phyloP scores from a whole-genome alignment of 495 filamentous ascomycete genomes.

The Tuber aestivum region DNA sequence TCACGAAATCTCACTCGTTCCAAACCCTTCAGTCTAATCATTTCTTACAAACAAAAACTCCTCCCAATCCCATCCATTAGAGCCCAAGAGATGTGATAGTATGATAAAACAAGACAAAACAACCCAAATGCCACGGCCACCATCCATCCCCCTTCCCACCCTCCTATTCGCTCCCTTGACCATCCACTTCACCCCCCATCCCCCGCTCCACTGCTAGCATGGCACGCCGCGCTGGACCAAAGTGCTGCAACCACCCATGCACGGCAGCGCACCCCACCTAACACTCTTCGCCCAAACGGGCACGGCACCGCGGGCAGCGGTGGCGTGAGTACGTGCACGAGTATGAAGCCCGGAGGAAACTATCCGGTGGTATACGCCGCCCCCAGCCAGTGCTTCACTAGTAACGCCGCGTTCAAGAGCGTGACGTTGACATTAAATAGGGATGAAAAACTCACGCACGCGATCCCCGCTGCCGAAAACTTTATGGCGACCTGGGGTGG shows the following conservation, averaged over 20 bases:
- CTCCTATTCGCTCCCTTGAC: constrained; percentile 29
- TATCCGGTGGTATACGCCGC: neutral
- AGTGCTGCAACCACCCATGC: constrained; percentile 2
- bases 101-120: neutral
- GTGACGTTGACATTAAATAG: neutral
- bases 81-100: neutral
- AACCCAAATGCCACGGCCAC: neutral
- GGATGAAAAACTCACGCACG: neutral
- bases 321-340: neutral
- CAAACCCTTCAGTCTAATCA: neutral
- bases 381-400: neutral
- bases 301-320: neutral
- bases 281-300: neutral
- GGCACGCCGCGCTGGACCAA: constrained; percentile 11
- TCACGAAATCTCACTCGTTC: neutral
- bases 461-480: constrained; percentile 42
- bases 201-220: neutral
- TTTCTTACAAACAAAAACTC: neutral
- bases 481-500: constrained; percentile 49
- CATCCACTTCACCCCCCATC: neutral
- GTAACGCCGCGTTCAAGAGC: neutral
- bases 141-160: neutral
- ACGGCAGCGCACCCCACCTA: neutral
- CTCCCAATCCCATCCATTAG: neutral
- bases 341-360: neutral